Percentiles rank a stretch among this genome's conserved stretches.
Conservation (phyloP, 495 filamentous ascomycete species). For the Staphylotrichum tortipilum region DNA sequence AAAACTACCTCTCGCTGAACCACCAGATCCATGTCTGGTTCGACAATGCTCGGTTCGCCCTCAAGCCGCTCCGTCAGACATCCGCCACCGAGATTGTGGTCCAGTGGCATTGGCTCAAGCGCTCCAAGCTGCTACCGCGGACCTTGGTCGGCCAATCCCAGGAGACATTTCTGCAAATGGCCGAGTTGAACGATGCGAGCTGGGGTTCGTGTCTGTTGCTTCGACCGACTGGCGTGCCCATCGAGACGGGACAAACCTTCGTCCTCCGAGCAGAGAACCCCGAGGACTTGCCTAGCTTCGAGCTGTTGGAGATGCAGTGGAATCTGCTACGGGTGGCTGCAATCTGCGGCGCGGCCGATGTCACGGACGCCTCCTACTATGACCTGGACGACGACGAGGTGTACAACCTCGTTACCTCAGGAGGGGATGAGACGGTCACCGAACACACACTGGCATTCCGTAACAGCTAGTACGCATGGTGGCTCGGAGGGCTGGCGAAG, state of each 20-base stretch:
- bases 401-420: background rate
- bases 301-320: background rate
- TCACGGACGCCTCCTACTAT: background rate
- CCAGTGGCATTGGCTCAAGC: slow-evolving; percentile 12
- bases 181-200: background rate
- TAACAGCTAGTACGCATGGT: background rate
- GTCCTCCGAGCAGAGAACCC: background rate
- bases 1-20: slow-evolving; percentile 9
- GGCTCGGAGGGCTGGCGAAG: background rate
- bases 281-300: background rate
- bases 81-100: slow-evolving; percentile 4
- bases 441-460: background rate
- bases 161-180: background rate
- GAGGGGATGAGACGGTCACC: background rate
- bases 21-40: slow-evolving; percentile 12
- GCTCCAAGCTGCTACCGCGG: background rate
- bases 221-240: background rate
- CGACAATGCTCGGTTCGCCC: slow-evolving; percentile 6
- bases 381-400: background rate
- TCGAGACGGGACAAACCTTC: background rate
- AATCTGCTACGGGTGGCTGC: background rate
- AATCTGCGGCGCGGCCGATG: background rate
- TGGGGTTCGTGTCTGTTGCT: background rate
- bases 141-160: background rate
- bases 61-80: slow-evolving; percentile 8